Conservation (phyloP, 805 yeast genomes). For the Wickerhamiella occidentalis region DNA sequence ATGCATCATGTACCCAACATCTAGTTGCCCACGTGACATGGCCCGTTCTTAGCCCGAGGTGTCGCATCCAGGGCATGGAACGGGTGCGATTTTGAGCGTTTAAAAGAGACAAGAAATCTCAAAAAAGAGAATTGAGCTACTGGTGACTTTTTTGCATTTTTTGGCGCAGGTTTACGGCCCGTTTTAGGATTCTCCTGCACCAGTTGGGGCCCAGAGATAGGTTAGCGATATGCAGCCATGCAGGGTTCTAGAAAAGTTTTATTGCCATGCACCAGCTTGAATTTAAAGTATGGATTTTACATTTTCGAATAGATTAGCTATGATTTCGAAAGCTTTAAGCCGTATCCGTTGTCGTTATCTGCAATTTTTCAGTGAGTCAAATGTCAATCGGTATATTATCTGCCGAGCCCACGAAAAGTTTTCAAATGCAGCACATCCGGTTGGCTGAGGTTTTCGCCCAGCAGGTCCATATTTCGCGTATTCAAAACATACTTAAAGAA, state of each 20-base stretch:
- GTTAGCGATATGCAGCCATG: neutral
- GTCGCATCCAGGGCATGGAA: neutral
- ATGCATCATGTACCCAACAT: constrained; percentile 7
- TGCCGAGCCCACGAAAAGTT: constrained; percentile 4
- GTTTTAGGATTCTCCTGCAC: no score
- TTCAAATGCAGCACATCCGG: neutral
- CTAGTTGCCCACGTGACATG: neutral
- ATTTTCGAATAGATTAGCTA: no score
- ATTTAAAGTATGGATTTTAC: no score
- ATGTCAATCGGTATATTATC: neutral
- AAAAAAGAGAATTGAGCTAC: no score
- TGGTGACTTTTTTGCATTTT: no score
- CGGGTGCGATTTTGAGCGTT: neutral
- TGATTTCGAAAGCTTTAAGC: no score
- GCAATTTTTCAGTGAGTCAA: neutral
- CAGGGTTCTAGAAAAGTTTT: neutral
- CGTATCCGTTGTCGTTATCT: no score
- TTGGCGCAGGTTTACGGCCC: no score
- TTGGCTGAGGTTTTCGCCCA: constrained; percentile 15
- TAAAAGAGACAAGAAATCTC: no score
- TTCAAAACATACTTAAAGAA: neutral
- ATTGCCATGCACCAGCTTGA: neutral
- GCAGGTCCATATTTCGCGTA: constrained; percentile 16
- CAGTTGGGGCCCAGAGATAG: neutral
- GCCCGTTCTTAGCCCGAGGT: neutral